Base-by-base conservation (phyloP, 1,284 basidiomycete genomes). In the Agaricales sp. region DNA sequence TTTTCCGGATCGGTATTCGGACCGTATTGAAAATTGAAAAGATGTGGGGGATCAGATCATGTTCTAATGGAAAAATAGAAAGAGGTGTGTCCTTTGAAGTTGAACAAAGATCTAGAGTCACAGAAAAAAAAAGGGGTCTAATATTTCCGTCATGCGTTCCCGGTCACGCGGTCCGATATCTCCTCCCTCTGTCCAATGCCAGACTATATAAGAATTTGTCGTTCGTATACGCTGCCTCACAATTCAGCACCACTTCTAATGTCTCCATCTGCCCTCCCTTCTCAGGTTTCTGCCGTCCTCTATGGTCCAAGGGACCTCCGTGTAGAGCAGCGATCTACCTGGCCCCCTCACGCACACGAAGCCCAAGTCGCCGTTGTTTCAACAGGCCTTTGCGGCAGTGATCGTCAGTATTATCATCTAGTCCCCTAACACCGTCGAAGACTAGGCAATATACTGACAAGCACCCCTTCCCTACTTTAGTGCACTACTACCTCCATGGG, bases 301-400 rank as follows among this genome's bases (percentile, higher is more conserved):
- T 70, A 84, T 59, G 84, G 80, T 26, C 67, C 83, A 50, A 77
- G 74, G 57, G 86, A 89, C 67, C 74, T 90, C 57, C 80, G 77
- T 57, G 58, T 82, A 61, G 86, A 89, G 59, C 67, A 79, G 46
- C 82, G 86, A 51, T 71, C 73, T 47, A 63, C 81, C 57, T 80
- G 77, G 73, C 76, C 81, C 1, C 90, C 88, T 23, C 69, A 73
- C 14, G 67, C 74, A 19, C 76, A 78, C 56, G 73, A 87, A 35
- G 87, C 79, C 35, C 85, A 89, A 66, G 78, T 93, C 61, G 70
- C 75, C 52, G 71, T 96, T 55, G 73, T 77, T 47, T 74, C 88
- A 38, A 97, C 93, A 11, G 94, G 93, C 47, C 78, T 97, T 47
- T 98, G 94, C 61, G 94, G 92, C 47, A 88, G 83, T 51, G 92